Conservation (phyloP, 2,329 filamentous ascomycete species). For the Epichloe coenophiala region DNA sequence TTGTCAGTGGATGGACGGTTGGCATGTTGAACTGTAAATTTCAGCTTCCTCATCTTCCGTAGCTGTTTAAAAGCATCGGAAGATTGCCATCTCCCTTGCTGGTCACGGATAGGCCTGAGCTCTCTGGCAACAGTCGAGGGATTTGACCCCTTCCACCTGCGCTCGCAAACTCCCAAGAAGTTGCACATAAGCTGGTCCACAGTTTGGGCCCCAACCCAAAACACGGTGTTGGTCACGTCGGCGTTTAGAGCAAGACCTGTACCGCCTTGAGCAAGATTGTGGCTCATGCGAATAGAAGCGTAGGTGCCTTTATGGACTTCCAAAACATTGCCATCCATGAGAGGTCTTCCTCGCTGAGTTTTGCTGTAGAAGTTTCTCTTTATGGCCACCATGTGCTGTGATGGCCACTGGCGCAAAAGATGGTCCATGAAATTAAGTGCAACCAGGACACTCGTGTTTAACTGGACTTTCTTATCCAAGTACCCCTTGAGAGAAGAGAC, state of each 20-base stretch:
- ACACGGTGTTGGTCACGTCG: conserved; percentile 83
- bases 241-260: conserved; percentile 69
- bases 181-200: conserved; percentile 25
- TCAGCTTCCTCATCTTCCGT: conserved; percentile 38
- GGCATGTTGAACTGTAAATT: conserved; percentile 40
- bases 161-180: conserved; percentile 18
- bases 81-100: conserved; percentile 15
- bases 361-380: conserved; percentile 71
- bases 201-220: conserved; percentile 46
- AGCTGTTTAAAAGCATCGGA: conserved; percentile 43
- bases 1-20: conserved; percentile 32
- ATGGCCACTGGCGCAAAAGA: conserved; percentile 67
- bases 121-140: conserved; percentile 14
- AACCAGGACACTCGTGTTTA: conserved; percentile 57
- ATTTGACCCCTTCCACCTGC: conserved; percentile 13
- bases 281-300: conserved; percentile 64
- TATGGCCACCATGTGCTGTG: conserved; percentile 51
- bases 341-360: conserved; percentile 30
- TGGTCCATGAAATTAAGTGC: conserved; percentile 89
- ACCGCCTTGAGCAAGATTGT: conserved; percentile 33
- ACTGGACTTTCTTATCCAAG: conserved; percentile 43
- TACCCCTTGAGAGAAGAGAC: conserved; percentile 55
- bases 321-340: conserved; percentile 45
- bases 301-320: conserved; percentile 85
- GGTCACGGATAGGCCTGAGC: conserved; percentile 22